These are phyloP conservation scores for Lactarius indigo DNA, from an alignment of 768 basidiomycete species.

Conservation along the genomic window DNA sequence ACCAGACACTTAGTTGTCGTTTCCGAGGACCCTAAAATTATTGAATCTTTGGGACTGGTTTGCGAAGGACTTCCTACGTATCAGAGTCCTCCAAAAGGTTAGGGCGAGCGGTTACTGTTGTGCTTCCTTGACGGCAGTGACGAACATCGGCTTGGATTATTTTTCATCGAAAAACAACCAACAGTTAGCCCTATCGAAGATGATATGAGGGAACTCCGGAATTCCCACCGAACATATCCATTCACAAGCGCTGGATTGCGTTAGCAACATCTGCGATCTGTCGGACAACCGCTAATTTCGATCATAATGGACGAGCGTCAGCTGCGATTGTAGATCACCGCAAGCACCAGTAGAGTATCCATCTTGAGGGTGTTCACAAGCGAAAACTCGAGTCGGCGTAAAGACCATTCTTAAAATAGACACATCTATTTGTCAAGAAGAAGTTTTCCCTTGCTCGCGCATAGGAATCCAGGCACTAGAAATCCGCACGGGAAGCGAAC, in stretches of 20 bases:
- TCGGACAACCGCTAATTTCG: conserved; percentile 11
- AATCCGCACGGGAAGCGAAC: not conserved
- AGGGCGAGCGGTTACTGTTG: not conserved
- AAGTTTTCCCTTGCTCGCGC: not conserved
- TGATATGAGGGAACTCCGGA: not conserved
- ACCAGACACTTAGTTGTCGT: not conserved
- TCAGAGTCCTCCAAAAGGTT: conserved; percentile 15
- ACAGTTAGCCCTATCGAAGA: not conserved
- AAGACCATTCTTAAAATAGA: conserved; percentile 5
- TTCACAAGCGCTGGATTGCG: conserved; percentile 7
- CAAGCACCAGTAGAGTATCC: not conserved
- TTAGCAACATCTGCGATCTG: conserved; percentile 11
- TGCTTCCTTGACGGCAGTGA: conserved; percentile 1
- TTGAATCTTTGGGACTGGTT: not conserved
- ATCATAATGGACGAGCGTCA: not conserved
- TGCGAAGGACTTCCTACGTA: not conserved
- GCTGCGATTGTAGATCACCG: not conserved
- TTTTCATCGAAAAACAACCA: not conserved
- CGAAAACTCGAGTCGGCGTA: not conserved
- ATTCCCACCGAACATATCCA: conserved; percentile 9
- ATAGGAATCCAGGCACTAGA: not conserved
- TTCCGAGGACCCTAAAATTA: not conserved
- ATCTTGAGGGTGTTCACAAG: not conserved
- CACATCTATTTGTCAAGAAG: not conserved
- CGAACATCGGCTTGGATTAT: not conserved